These are phyloP conservation scores for Neonectria ditissima DNA, from an alignment of 2,329 filamentous ascomycete genomes.

Conservation along the genomic window DNA sequence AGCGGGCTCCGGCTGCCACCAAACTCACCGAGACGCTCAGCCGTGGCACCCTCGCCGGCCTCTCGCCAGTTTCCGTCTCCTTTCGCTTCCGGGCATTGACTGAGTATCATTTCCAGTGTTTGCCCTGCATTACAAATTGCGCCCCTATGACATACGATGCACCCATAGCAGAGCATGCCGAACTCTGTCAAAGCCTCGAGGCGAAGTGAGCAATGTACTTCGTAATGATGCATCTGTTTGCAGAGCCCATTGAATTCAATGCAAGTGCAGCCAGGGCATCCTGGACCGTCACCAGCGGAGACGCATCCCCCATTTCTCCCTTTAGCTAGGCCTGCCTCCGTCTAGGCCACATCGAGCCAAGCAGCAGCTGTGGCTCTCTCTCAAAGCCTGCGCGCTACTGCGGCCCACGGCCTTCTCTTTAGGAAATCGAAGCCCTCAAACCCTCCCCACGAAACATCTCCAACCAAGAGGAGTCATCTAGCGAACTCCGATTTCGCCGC, in stretches of 20 bases:
- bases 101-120: slow-evolving; percentile 27
- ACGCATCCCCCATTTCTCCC: slow-evolving; percentile 24
- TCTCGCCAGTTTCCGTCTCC: slow-evolving; percentile 27
- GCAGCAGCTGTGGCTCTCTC: slow-evolving; percentile 33
- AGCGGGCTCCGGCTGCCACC: slow-evolving; percentile 26
- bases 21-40: slow-evolving; percentile 43
- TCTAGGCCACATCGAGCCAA: slow-evolving; percentile 41
- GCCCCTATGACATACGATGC: slow-evolving; percentile 38
- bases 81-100: slow-evolving; percentile 33
- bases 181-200: slow-evolving; percentile 19
- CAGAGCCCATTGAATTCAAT: slow-evolving; percentile 36
- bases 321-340: slow-evolving; percentile 11
- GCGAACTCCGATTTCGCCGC: slow-evolving; percentile 44
- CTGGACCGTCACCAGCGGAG: slow-evolving; percentile 19
- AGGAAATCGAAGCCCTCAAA: slow-evolving; percentile 40
- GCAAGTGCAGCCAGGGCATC: slow-evolving; percentile 28
- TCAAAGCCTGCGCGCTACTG: slow-evolving; percentile 39
- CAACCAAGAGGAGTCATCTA: slow-evolving; percentile 40
- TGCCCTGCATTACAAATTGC: slow-evolving; percentile 19
- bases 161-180: slow-evolving; percentile 11
- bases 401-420: slow-evolving; percentile 41
- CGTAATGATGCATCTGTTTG: slow-evolving; percentile 32
- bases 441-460: slow-evolving; percentile 26
- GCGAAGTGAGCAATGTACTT: slow-evolving; percentile 5
- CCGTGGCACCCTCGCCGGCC: slow-evolving; percentile 23